Base-by-base conservation (phyloP, 306 rosid genomes). In the Cicer chorassanicum region DNA sequence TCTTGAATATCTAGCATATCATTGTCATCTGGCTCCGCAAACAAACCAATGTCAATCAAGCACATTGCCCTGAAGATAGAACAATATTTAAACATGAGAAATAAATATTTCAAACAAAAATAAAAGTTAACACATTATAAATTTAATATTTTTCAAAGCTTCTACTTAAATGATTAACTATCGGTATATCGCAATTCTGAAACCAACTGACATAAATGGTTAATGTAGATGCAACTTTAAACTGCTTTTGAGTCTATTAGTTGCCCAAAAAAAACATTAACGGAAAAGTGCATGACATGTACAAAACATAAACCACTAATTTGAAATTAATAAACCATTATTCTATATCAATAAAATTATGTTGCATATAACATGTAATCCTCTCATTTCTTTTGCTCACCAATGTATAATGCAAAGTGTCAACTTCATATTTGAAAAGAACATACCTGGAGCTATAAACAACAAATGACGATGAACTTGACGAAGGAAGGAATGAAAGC, bases 401-500 rank as follows among this genome's bases (percentile, higher is more conserved):
- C 19, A 34, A 65, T 43, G 40, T 4, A 24, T 8, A 53, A 53
- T 53, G 29, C 5, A 73, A 57, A 70, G 18, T 21, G 21, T 61
- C 39, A 51, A 21, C 7, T 51, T 6, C 1, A 43, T 54, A 54
- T 54, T 7, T 16, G 34, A 54, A 54, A 59, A 60, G 24, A 71
- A 19, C 18, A 55, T 85, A 93, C 98, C 98, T 89, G 85, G 98
- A 85, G 73, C 98, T 93, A 77, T 93, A 93, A 67, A 93, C 92
- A 45, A 91, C 91, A 43, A 85, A 90, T 1, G 90, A 81, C 6
- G 92, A 78, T 15, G 92, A 84, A 59, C 80, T 78, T 65, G 91
- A 49, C 0, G 88, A 84, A 55, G 96, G 91, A 29, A 91, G 86
- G 79, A 93, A 93, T 24, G 97, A 93, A 49, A 93, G 90, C 81